Base-by-base conservation (phyloP, 75 land plant genomes). In the Cryptomeria japonica region DNA sequence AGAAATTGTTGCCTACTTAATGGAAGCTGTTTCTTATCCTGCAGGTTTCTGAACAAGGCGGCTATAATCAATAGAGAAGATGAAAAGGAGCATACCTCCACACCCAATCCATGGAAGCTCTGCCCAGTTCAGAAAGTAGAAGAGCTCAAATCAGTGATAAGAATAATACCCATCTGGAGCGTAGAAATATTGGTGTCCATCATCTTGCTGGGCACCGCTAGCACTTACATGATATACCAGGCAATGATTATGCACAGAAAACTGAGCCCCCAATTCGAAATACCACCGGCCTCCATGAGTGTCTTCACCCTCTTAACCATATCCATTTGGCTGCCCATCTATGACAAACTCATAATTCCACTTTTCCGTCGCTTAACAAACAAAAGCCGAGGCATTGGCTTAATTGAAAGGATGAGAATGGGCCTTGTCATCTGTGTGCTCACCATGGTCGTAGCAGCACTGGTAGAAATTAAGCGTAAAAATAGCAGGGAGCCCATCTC, bases 21-120 rank as follows among this genome's bases (percentile, higher is more conserved):
- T n/a, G n/a, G 55, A 51, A 51, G 55, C 14, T 14, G 14, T 72
- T 44, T n/a, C 77, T 75, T 13, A 0, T 82, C 51, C 0, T 4
- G 13, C 91, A 97, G 99, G 78, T 95, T 61, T 84, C 86, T 98
- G 61, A 94, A 98, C 93, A 95, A 94, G 88, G 97, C 99, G 3
- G 91, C 95, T 0, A 73, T 90, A 70, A 64, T 68, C 34, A 73
- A 39, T 0, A 90, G 73, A 19, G 93, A 85, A 1, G 95, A 92
- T 0, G 3, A 88, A 0, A 8, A 88, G 31, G 39, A 68, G 3
- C 72, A 53, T 0, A 92, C 91, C 16, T 92, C 89, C 0, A 12
- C 51, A 2, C 38, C 56, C 0, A 89, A 93, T 34, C 86, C 90
- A 46, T 97, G 99, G 99, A 91, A 90, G 25, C 89, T 98, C 1